A percentile compares a stretch with the other conserved stretches of the same genome.
phyloP scores from a whole-genome alignment of 495 filamentous ascomycete species.

The Thermochaetoides thermophila region DNA sequence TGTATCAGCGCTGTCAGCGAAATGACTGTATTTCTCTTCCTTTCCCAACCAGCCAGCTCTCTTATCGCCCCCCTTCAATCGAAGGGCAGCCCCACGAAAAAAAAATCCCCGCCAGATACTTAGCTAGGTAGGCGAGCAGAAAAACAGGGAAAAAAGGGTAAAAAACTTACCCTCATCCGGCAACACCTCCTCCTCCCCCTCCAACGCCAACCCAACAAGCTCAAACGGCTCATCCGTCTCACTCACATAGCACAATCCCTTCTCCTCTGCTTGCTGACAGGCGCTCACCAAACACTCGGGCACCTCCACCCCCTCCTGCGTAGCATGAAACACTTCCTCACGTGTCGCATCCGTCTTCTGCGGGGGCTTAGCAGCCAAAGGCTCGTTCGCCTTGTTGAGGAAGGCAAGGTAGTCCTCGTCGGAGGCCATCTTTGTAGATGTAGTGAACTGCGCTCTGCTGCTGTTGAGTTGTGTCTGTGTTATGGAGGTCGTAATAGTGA shows the following conservation, averaged over 20 bases:
- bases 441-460: no score
- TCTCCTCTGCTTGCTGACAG: constrained; percentile 6
- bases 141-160: constrained; percentile 9
- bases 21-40: no score
- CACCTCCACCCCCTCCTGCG: constrained; percentile 34
- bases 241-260: constrained; percentile 54
- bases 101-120: no score
- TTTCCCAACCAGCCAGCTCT: no score
- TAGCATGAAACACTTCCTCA: constrained; percentile 29
- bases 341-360: neutral
- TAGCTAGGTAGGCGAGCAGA: no score
- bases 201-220: constrained; percentile 51
- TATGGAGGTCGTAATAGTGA: no score
- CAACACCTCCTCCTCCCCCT: constrained; percentile 36
- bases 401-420: constrained; percentile 73
- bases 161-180: constrained; percentile 45
- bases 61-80: no score
- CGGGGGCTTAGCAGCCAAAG: constrained; percentile 22
- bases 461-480: no score
- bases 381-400: constrained; percentile 68
- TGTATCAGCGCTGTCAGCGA: neutral
- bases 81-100: no score
- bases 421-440: no score
- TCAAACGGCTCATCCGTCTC: constrained; percentile 79
- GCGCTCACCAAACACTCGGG: constrained; percentile 40